Evolutionary conservation across 176 grass and related monocot genomes (phyloP).

Genomic region (Aegilops bicornis): DNA sequence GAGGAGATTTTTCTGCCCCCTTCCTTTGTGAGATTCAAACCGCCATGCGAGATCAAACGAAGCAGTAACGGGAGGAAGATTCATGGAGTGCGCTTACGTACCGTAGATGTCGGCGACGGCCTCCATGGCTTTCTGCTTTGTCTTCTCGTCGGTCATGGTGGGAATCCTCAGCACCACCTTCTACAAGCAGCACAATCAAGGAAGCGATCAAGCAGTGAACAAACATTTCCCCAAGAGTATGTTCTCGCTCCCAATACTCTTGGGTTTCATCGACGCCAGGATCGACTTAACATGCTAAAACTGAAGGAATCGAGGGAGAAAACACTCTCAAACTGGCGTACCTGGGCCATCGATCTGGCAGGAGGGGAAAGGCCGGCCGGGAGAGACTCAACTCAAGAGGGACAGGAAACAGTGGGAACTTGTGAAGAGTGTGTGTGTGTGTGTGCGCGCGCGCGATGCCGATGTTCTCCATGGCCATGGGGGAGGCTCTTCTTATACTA

Average conservation of each 20-base stretch:
- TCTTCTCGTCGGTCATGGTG: conserved; percentile 74
- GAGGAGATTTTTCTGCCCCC: no score
- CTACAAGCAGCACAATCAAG: conserved; percentile 4
- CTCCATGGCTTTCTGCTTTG: conserved; percentile 87
- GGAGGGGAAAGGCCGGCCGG: neutral
- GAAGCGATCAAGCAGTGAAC: neutral
- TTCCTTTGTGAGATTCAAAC: neutral
- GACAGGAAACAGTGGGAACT: neutral
- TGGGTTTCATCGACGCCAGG: neutral
- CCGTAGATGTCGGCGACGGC: conserved; percentile 84
- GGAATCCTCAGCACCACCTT: conserved; percentile 78
- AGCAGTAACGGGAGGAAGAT: neutral
- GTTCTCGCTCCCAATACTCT: neutral
- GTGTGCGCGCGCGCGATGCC: neutral
- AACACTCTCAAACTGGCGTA: neutral
- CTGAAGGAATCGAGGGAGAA: neutral
- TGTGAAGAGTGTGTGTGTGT: neutral
- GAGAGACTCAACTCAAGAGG: neutral
- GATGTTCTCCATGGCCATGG: neutral
- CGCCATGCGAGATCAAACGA: neutral
- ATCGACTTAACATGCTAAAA: neutral
- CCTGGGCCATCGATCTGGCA: conserved; percentile 48
- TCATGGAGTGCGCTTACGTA: neutral
- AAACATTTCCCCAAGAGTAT: neutral
- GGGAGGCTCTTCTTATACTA: neutral